A percentile compares a stretch with the other conserved stretches of the same genome.
These are phyloP conservation scores for Phialophora chinensis DNA, from an alignment of 2,329 filamentous ascomycete species.

Conservation along the genomic window DNA sequence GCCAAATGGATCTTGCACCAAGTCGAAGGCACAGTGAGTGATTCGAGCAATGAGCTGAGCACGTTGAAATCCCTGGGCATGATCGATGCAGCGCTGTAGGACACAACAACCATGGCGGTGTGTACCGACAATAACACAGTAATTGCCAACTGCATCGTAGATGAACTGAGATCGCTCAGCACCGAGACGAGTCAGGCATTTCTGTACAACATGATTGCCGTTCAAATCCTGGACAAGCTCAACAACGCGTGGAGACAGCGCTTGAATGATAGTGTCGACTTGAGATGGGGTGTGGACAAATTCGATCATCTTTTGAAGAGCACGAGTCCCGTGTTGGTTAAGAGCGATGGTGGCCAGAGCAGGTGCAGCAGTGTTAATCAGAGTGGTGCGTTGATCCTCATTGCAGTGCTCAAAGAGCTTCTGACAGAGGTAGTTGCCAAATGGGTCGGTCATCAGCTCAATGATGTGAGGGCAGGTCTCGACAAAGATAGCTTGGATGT, in stretches of 20 bases:
- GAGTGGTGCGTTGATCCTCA: constrained; percentile 88
- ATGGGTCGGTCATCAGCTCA: constrained; percentile 98
- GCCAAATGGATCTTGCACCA: constrained; percentile 96
- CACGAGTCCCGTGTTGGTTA: constrained; percentile 95
- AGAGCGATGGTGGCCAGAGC: constrained; percentile 92
- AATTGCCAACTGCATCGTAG: constrained; percentile 86
- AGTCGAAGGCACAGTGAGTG: constrained; percentile 81
- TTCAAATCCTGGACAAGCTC: constrained; percentile 96
- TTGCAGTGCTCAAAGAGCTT: constrained; percentile 96
- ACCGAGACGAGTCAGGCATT: constrained; percentile 93
- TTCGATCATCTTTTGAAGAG: constrained; percentile 99
- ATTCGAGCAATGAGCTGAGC: constrained; percentile 84
- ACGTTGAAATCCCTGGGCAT: constrained; percentile 89
- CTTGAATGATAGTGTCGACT: constrained; percentile 78
- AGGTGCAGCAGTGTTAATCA: constrained; percentile 87
- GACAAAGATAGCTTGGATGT: constrained; percentile 89
- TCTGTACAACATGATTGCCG: constrained; percentile 98
- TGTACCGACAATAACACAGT: constrained; percentile 90
- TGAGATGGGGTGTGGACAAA: constrained; percentile 86
- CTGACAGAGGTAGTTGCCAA: constrained; percentile 99
- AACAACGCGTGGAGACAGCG: constrained; percentile 82
- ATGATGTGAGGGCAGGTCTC: constrained; percentile 94
- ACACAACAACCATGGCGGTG: constrained; percentile 98
- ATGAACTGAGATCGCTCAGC: constrained; percentile 90
- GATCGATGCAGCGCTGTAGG: constrained; percentile 96